Percentiles rank a stretch among this genome's conserved stretches.
Conservation (phyloP, 306 rosid genomes). For the Prunus davidiana region DNA sequence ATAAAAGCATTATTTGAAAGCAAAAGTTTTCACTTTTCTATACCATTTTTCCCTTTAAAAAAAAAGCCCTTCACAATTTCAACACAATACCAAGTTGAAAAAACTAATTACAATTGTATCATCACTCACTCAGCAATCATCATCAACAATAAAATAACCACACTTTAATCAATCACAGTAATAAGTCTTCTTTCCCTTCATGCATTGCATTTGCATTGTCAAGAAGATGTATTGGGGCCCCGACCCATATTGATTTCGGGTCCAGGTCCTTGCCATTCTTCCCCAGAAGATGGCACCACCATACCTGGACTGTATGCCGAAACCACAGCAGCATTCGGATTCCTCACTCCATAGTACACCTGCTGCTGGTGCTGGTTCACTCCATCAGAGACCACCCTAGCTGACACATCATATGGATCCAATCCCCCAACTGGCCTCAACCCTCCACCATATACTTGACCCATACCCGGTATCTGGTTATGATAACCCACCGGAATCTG, state of each 20-base stretch:
- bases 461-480: conserved; percentile 39
- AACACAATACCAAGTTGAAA: neutral
- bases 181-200: neutral
- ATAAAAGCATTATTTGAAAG: neutral
- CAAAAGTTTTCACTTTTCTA: neutral
- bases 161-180: conserved; percentile 15
- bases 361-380: conserved; percentile 37
- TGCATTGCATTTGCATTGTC: neutral
- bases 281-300: conserved; percentile 42
- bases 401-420: conserved; percentile 43
- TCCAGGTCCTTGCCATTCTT: conserved; percentile 50
- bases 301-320: conserved; percentile 32
- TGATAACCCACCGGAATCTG: conserved; percentile 60
- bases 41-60: too few species aligned
- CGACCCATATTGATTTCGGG: conserved; percentile 43
- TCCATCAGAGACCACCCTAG: conserved; percentile 34
- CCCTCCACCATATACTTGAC: conserved; percentile 52
- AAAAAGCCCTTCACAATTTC: neutral
- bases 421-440: conserved; percentile 33
- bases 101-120: neutral
- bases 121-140: neutral
- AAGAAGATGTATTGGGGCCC: conserved; percentile 28
- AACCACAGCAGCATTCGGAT: conserved; percentile 15
- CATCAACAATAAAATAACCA: neutral
- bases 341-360: conserved; percentile 49